phyloP scores from a whole-genome alignment of 1,139 yeast species.

The Debaryomyces subglobosus region DNA sequence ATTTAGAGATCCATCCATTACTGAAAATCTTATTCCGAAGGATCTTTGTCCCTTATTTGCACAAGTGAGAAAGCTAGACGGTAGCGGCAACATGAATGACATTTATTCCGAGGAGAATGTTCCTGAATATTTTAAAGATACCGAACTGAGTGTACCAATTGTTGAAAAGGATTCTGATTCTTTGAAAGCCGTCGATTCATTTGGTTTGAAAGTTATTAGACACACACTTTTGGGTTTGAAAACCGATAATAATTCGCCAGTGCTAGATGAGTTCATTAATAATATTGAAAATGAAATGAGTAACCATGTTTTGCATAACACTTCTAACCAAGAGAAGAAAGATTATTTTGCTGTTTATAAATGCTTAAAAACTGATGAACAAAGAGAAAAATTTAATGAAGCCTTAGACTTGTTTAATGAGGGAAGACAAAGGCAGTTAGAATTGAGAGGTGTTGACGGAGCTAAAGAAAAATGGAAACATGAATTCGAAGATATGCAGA shows the following conservation, averaged over 20 bases:
- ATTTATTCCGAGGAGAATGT: slow-evolving; percentile 17
- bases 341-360: slow-evolving; percentile 72
- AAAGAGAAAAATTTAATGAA: slow-evolving; percentile 59
- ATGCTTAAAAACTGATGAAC: slow-evolving; percentile 51
- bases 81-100: slow-evolving; percentile 15
- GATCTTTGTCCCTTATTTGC: slow-evolving; percentile 37
- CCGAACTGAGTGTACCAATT: slow-evolving; percentile 29
- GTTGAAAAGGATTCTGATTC: slow-evolving; percentile 57
- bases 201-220: slow-evolving; percentile 79
- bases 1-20: slow-evolving; percentile 28
- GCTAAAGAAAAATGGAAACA: slow-evolving; percentile 89
- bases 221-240: slow-evolving; percentile 74
- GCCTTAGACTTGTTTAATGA: slow-evolving; percentile 70
- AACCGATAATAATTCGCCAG: slow-evolving; percentile 28
- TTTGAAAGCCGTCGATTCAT: slow-evolving; percentile 71
- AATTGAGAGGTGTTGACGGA: slow-evolving; percentile 78
- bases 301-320: slow-evolving; percentile 32
- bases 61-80: slow-evolving; percentile 23
- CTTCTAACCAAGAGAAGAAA: slow-evolving; percentile 39
- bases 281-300: slow-evolving; percentile 35
- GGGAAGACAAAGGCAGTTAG: slow-evolving; percentile 75
- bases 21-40: slow-evolving; percentile 35
- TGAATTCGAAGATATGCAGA: slow-evolving; percentile 71
- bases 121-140: slow-evolving; percentile 34
- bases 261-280: slow-evolving; percentile 36